Base-by-base conservation (phyloP, 805 yeast genomes). In the Saccharomycopsis microspora region DNA sequence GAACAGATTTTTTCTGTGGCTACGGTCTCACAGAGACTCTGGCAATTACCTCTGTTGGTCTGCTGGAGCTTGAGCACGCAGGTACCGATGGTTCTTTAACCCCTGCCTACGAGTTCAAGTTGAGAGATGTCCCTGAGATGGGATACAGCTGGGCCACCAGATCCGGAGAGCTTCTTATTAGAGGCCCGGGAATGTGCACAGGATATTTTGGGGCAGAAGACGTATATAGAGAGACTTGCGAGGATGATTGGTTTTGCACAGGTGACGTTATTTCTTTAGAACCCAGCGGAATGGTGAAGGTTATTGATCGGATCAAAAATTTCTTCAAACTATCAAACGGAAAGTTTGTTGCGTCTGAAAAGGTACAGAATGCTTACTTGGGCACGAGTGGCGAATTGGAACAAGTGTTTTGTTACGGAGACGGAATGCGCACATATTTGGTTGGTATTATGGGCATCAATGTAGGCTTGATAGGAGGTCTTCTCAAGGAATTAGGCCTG, bases 11-110 rank as follows among this genome's bases (percentile, higher is more conserved):
- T 43, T 60, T 66, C 49, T 87, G 82, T 62, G 93, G 90, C 11
- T 83, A 82, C 61, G 90, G 90, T 3, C 68, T 80, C 37, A 78
- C 86, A 3, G 90, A 82, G 63, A 68, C 81, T 4, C 74, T 76
- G 65, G 83, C 84, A n/a, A 86, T 86, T 9, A 64, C 55, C 33
- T 56, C 61, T 59, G 57, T 57, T 32, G 58, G 69, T 7, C 68
- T 68, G n/a, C 68, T 73, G 41, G 57, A 65, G 51, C 86, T 80
- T 47, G 55, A 58, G 40, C n/a, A 60, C 54, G 60, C 63, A 2
- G 85, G 82, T 10, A 66, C 78, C 4, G 72, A 78, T 53, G 89
- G 89, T 11, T 71, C 83, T 1, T 68, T 79, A 43, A 72, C 76
- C 35, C 65, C 75, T 9, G 63, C 74, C 38, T 58, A 71, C 5